Base-by-base conservation (phyloP, 352 stramenopile genomes). In the Pythium phragmitis region DNA sequence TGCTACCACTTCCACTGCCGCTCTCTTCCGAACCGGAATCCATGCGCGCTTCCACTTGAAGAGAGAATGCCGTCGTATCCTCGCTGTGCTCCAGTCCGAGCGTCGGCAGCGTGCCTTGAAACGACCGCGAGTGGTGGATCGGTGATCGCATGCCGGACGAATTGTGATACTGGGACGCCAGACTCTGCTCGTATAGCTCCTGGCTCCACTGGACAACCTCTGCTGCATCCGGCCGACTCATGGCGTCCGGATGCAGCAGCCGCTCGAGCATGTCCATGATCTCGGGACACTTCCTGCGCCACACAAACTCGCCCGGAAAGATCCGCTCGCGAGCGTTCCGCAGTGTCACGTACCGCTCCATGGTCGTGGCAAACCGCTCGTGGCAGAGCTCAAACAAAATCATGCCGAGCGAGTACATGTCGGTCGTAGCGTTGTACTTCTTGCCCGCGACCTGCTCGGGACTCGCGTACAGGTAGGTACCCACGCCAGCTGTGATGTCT, bases 371-470 rank as follows among this genome's bases (percentile, higher is more conserved):
- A 67, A 97, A 97, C n/a, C 80, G 74, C 26, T 91, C 83, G 61
- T 96, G 87, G 41, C 85, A 94, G 50, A 97, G 74, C 74, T 97
- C 90, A 43, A 97, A 97, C 7, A 97, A 75, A 45, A 97, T 95
- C 85, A 97, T 96, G 43, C 90, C 90, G 30, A 96, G 76, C 23
- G 88, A 96, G 63, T 94, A 97, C 34, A 97, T 81, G 50, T 97
- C 90, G 7, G 88, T 96, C 72, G 97, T 97, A 36, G 89, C 78
- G 62, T 96, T 89, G 71, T 98, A 98, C 57, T 91, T 87, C 60
- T 92, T 92, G 46, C 85, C 87, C 26, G 85, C 87, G 51, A 96
- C 85, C 75, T 97, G 90, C 60, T 97, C 90, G 0, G 90, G 90
- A 63, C 85, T 96, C 45, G 88, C 87, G 47, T 97, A 97, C 64